phyloP scores from a whole-genome alignment of 164 flowering plant genomes.

The Dillenia suffruticosa region DNA sequence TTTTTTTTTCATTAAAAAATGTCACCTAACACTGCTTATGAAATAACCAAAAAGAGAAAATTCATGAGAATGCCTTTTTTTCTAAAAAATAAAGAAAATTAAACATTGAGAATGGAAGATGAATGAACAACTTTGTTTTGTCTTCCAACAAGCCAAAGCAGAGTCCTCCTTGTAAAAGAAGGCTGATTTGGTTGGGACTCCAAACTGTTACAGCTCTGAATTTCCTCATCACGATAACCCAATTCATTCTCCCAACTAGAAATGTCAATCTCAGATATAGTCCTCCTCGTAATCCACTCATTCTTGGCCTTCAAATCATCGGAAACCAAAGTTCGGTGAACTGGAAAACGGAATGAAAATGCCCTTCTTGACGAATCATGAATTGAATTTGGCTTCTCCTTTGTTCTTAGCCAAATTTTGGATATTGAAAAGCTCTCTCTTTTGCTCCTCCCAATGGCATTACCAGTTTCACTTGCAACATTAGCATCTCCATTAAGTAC shows the following conservation, averaged over 20 bases:
- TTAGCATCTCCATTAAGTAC: constrained; percentile 10
- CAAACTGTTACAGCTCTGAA: constrained; percentile 35
- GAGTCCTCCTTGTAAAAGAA: constrained; percentile 58
- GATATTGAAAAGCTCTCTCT: constrained; percentile 81
- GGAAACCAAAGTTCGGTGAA: constrained; percentile 11
- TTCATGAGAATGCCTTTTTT: background rate
- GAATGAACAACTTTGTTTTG: constrained; percentile 74
- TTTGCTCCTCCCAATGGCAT: constrained; percentile 28
- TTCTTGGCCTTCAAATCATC: constrained; percentile 30
- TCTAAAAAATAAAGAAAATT: constrained; percentile 8
- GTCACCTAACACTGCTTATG: too few relatives aligned
- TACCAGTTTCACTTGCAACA: constrained; percentile 6
- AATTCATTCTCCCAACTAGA: constrained; percentile 35
- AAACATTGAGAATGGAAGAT: constrained; percentile 36
- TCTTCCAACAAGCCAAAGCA: constrained; percentile 65
- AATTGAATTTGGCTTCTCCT: constrained; percentile 24
- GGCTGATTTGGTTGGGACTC: constrained; percentile 44
- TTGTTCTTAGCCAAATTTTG: constrained; percentile 73
- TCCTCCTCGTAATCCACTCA: constrained; percentile 20
- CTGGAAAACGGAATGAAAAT: constrained; percentile 58
- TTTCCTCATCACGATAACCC: constrained; percentile 38
- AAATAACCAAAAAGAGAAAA: background rate
- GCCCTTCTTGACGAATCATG: constrained; percentile 57
- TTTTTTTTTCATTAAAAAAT: too few relatives aligned
- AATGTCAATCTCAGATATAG: constrained; percentile 38